Conservation (phyloP, 2,329 filamentous ascomycete genomes). For the Dryadomyces sulphureus region DNA sequence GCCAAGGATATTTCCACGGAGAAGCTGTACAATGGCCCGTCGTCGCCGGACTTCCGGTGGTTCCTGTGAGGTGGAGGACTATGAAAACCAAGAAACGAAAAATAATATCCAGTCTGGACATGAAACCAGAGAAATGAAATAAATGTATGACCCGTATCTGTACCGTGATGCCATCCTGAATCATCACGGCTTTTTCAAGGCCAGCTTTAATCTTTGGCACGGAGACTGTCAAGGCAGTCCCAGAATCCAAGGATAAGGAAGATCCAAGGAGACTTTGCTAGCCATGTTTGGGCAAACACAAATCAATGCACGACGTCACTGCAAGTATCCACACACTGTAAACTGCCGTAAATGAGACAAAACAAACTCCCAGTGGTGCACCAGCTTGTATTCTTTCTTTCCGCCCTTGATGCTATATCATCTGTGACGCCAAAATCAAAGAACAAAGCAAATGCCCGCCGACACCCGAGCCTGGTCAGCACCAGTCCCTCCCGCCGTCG, state of each 20-base stretch:
- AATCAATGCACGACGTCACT: neutral
- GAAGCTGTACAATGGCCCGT: conserved; percentile 37
- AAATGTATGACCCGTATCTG: conserved; percentile 46
- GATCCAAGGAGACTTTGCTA: conserved; percentile 40
- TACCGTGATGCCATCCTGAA: conserved; percentile 41
- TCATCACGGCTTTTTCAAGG: conserved; percentile 47
- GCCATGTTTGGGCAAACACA: conserved; percentile 19
- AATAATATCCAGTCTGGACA: neutral
- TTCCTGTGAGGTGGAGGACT: conserved; percentile 14
- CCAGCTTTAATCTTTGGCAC: conserved; percentile 41
- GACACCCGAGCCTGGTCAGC: neutral
- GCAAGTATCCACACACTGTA: neutral
- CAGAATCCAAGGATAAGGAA: conserved; percentile 37
- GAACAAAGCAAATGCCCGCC: neutral
- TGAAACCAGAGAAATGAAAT: neutral
- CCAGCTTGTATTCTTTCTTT: neutral
- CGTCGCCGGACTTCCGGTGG: conserved; percentile 40
- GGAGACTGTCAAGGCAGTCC: conserved; percentile 41
- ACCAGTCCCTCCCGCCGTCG: neutral
- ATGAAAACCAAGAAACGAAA: neutral
- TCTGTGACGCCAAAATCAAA: neutral
- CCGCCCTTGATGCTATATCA: neutral
- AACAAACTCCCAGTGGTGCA: neutral
- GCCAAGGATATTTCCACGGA: conserved; percentile 44
- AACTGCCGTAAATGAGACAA: neutral